Conservation (phyloP, 2,329 filamentous ascomycete species). For the Verticillium dahliae region DNA sequence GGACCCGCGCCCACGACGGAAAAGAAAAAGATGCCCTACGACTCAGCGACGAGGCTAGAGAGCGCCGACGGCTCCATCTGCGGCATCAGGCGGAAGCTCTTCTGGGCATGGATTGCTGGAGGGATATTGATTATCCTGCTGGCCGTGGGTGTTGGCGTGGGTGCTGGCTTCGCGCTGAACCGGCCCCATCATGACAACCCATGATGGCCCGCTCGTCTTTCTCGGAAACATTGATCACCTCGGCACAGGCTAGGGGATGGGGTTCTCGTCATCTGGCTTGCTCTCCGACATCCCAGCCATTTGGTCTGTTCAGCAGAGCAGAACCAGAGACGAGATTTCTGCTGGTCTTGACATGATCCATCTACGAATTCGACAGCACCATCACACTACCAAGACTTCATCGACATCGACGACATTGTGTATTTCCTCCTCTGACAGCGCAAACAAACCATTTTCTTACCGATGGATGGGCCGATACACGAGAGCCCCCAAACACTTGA, state of each 20-base stretch:
- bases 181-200: background rate
- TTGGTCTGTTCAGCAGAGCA: no score
- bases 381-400: no score
- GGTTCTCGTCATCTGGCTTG: background rate
- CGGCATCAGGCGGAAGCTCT: conserved; percentile 3
- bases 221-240: no score
- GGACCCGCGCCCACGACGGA: background rate
- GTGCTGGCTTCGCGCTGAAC: conserved; percentile 3
- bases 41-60: background rate
- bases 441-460: no score
- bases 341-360: no score
- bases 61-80: background rate
- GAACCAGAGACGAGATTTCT: no score
- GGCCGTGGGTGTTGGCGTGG: conserved; percentile 1
- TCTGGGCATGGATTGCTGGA: conserved; percentile 1
- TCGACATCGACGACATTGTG: no score
- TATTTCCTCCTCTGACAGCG: no score
- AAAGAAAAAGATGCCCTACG: background rate
- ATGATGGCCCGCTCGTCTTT: background rate
- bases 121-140: background rate
- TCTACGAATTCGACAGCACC: no score
- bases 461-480: no score
- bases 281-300: no score
- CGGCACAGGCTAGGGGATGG: background rate
- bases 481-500: background rate